These are phyloP conservation scores for Phytophthora quininea DNA, from an alignment of 352 stramenopile genomes.

Conservation along the genomic window DNA sequence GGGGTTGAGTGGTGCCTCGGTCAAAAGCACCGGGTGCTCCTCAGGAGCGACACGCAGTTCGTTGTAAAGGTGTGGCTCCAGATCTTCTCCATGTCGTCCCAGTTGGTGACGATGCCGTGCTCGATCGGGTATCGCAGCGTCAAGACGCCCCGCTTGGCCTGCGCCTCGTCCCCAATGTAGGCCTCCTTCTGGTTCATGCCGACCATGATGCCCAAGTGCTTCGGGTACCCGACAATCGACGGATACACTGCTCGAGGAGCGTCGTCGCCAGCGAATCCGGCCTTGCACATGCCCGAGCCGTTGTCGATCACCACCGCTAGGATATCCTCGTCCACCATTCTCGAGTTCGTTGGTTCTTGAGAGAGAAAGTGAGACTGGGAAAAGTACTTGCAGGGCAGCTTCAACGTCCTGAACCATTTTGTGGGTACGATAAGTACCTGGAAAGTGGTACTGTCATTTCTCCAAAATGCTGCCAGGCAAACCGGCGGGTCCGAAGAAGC, in stretches of 20 bases:
- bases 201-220: conserved; percentile 98
- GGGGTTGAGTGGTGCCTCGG: conserved; percentile 94
- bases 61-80: conserved; percentile 99
- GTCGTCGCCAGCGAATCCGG: conserved; percentile 77
- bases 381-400: no score
- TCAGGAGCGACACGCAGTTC: conserved; percentile 95
- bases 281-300: conserved; percentile 68
- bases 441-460: not conserved
- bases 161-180: conserved; percentile 93
- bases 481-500: conserved; percentile 20
- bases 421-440: not conserved
- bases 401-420: no score
- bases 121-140: conserved; percentile 98
- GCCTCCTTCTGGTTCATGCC: conserved; percentile 97
- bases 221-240: conserved; percentile 86
- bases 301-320: conserved; percentile 57
- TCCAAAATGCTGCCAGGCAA: conserved; percentile 18
- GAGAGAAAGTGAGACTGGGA: not conserved
- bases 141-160: conserved; percentile 93
- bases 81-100: conserved; percentile 99
- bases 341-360: no score
- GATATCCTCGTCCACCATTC: conserved; percentile 49
- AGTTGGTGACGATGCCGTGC: conserved; percentile 99
- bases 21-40: conserved; percentile 96
- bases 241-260: conserved; percentile 74